Evolutionary conservation across 2,329 filamentous ascomycete species (phyloP), one percentile per base, ranked within the genome.

Genomic region (Calonectria pseudoreteaudii): DNA sequence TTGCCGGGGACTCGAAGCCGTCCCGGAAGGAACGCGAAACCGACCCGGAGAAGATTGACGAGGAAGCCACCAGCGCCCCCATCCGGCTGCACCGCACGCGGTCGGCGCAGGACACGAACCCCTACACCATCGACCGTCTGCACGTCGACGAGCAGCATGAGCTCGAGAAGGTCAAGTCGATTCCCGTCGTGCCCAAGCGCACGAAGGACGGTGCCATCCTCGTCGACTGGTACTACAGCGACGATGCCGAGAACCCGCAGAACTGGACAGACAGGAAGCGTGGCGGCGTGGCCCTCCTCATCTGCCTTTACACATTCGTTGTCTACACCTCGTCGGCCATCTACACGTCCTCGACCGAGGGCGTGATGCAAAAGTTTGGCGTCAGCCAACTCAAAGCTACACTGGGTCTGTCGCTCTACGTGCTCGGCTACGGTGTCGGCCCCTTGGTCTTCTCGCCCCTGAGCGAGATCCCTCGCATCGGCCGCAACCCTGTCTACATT

Each of bases 401-500:
- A 0, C 85, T 93, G 0, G 91, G 91, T 0, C 85, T 93, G 7
- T 88, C 91, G 0, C 87, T 93, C 72, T 93, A 93, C 79, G 91
- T 93, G 1, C 83, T 93, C 0, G 92, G 90, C 1, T 91, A 91
- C 74, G 92, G 92, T 16, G 83, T 92, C 20, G 93, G 92, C 0
- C 92, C 93, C 0, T 83, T 94, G 31, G 74, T 94, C 30, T 94
- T 91, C 83, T 91, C 91, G 0, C 93, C 93, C 0, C 83, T 94
- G 52, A 90, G 87, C 64, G 93, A 95, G 83, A 90, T 94, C 28
- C 92, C 93, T 0, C 81, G 87, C 58, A 89, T 94, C 66, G 93
- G 93, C 3, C 88, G 93, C 9, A 94, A 92, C 78, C 90, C 91
- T 0, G 89, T 93, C 8, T 95, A 95, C 82, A 89, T 93, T 44